phyloP scores from a whole-genome alignment of 495 filamentous ascomycete genomes.

The Tuber magnatum region DNA sequence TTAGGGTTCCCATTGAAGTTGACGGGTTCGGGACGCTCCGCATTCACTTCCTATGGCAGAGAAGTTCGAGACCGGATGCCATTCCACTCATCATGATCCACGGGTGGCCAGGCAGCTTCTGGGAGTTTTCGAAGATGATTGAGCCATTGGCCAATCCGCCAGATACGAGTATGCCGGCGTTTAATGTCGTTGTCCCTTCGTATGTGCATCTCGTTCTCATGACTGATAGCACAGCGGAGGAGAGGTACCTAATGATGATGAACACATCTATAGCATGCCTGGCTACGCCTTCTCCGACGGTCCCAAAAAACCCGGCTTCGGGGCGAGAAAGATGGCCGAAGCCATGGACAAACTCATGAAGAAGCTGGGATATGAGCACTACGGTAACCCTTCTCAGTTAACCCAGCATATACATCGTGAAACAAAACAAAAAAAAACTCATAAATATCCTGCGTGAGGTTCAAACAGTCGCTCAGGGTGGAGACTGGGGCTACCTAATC shows the following conservation, averaged over 20 bases:
- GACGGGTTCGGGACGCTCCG: constrained; percentile 12
- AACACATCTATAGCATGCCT: constrained; percentile 47
- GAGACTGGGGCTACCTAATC: constrained; percentile 61
- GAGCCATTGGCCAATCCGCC: constrained; percentile 50
- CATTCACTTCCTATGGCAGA: constrained; percentile 54
- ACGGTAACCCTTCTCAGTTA: constrained; percentile 39
- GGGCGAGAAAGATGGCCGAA: constrained; percentile 56
- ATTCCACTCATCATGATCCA: constrained; percentile 60
- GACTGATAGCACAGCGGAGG: not conserved
- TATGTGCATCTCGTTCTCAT: not conserved
- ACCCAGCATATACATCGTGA: not conserved
- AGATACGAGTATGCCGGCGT: constrained; percentile 48
- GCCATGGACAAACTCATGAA: constrained; percentile 60
- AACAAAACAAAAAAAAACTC: not conserved
- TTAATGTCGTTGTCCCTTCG: constrained; percentile 61
- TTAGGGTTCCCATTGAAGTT: constrained; percentile 6
- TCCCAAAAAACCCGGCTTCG: constrained; percentile 52
- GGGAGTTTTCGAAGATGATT: constrained; percentile 60
- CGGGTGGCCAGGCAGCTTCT: constrained; percentile 63
- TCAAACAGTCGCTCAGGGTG: constrained; percentile 51
- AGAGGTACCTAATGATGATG: not conserved
- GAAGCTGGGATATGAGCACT: constrained; percentile 57
- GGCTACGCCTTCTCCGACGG: constrained; percentile 63
- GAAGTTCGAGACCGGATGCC: constrained; percentile 47
- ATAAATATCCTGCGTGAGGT: not conserved